Evolutionary conservation across 2,329 filamentous ascomycete genomes (phyloP), one percentile per base, ranked within the genome.

Genomic region (Pseudofabraea citricarpa): DNA sequence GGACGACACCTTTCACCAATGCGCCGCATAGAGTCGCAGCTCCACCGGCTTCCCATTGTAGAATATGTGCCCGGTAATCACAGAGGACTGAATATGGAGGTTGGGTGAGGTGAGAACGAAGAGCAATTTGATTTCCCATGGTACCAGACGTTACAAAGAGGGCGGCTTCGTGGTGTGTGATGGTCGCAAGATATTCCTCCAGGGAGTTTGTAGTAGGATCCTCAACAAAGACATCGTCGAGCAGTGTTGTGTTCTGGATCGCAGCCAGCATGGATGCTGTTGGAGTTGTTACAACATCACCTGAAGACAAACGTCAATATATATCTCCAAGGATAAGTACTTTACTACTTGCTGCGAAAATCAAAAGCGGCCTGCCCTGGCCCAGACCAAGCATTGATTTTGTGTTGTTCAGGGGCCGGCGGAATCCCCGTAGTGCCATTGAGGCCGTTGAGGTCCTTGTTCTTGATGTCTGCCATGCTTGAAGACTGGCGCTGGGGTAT

Each of bases 91-190:
- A 77, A 61, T 95, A 81, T 0, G 91, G 91, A 12, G 90, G 90
- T 47, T 87, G 84, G 1, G 72, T 76, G 12, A 96, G 74, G 46
- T 93, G 85, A 2, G 86, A 76, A 29, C 90, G 81, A 32, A 95
- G 74, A 0, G 85, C 83, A 15, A 96, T 72, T 63, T 95, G 90
- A 66, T 96, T 96, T 31, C 89, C 90, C 90, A 95, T 95, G 4
- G 90, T 95, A 3, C 91, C 91, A 0, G 87, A 93, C 46, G 94
- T 73, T 43, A 95, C 87, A 42, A 95, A 82, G 4, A 96, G 72
- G 0, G 79, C 85, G 6, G 80, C 81, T 56, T 90, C 83, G 55
- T 94, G 90, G 53, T 80, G 80, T 1, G 87, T 79, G 3, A 94
- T 74, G 23, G 74, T 61, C 15, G 89, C 87, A 35, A 94, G 74